Conservation (phyloP, 2,329 filamentous ascomycete genomes). For the Beauveria sp. region DNA sequence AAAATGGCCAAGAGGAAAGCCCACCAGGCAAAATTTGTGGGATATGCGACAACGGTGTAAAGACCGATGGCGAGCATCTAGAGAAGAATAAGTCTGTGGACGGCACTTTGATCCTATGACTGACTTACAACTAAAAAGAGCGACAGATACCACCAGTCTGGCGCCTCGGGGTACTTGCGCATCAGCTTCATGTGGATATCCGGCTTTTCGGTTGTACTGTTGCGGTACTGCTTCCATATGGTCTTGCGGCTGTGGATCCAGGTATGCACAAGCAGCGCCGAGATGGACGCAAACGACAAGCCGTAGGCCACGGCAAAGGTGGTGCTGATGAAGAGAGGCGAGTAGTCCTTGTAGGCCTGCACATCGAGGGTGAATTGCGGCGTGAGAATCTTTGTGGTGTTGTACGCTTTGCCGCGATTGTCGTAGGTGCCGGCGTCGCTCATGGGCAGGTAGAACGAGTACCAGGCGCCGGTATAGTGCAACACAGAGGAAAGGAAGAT, state of each 20-base stretch:
- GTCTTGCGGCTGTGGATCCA: constrained; percentile 59
- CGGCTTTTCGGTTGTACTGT: constrained; percentile 51
- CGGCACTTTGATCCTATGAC: neutral
- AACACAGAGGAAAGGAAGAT: constrained; percentile 51
- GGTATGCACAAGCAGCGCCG: constrained; percentile 61
- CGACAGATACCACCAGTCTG: constrained; percentile 55
- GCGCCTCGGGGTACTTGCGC: constrained; percentile 54
- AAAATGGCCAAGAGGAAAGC: constrained; percentile 58
- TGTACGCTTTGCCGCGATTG: constrained; percentile 57
- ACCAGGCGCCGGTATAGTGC: constrained; percentile 61
- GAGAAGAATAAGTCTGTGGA: constrained; percentile 11
- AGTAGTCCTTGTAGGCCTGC: constrained; percentile 58
- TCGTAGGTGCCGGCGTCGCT: constrained; percentile 65
- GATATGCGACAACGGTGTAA: constrained; percentile 49
- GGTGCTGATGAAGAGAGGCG: constrained; percentile 62
- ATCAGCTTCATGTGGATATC: constrained; percentile 60
- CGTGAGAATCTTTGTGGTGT: constrained; percentile 56
- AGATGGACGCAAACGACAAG: constrained; percentile 63
- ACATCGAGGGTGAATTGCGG: constrained; percentile 54
- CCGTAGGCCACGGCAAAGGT: constrained; percentile 65
- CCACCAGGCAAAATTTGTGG: constrained; percentile 66
- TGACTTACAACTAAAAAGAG: constrained; percentile 46
- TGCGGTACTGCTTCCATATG: constrained; percentile 55
- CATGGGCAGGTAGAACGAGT: constrained; percentile 57
- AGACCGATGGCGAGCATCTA: constrained; percentile 49